Conservation (phyloP, 164 flowering plant species). For the Chimonanthus praecox region DNA sequence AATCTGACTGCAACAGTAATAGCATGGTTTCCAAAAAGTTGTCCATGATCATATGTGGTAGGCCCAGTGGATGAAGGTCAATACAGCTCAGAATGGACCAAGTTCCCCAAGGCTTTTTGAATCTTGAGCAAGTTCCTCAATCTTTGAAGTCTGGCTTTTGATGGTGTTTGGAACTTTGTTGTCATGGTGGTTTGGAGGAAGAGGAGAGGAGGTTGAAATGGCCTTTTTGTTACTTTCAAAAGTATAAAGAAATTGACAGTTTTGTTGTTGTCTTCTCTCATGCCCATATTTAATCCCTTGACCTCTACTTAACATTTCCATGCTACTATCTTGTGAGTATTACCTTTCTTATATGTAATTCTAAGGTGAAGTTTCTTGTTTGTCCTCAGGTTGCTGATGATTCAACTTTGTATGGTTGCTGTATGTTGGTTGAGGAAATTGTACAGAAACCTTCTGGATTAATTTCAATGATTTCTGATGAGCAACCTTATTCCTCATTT, state of each 20-base stretch:
- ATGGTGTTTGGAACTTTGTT: background rate
- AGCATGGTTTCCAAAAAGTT: background rate
- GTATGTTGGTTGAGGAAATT: constrained; percentile 85
- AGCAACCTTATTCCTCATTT: constrained; percentile 34
- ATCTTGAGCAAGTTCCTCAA: background rate
- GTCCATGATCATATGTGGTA: background rate
- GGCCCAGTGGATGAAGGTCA: background rate
- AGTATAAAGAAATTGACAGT: no score
- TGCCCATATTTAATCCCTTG: background rate
- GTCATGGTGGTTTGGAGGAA: background rate
- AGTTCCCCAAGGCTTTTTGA: background rate
- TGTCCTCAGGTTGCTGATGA: constrained; percentile 81
- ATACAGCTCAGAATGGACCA: background rate
- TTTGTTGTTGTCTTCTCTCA: no score
- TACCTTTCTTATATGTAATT: background rate
- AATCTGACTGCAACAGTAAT: background rate
- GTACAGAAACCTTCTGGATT: constrained; percentile 81
- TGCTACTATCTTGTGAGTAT: background rate
- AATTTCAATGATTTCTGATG: constrained; percentile 69
- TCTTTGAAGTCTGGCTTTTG: background rate
- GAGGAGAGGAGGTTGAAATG: no score
- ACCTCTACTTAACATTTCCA: background rate
- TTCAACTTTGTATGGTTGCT: constrained; percentile 95
- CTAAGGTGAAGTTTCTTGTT: constrained; percentile 1
- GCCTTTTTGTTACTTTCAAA: background rate